Base-by-base conservation (phyloP, 441 rosid species). In the Populus hybrid region DNA sequence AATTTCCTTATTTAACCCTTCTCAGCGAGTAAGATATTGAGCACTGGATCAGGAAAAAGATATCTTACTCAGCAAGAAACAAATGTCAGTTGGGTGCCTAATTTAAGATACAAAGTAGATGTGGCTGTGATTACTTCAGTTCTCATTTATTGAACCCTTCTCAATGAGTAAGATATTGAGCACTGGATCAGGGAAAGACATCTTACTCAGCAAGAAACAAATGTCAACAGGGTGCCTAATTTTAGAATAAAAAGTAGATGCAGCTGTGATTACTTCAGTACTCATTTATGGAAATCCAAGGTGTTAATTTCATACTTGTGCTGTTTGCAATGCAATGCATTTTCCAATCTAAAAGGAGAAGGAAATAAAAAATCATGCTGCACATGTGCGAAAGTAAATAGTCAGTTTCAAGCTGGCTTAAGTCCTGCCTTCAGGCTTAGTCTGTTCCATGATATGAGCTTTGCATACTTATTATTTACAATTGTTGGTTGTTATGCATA, bases 401-500 rank as follows among this genome's bases (percentile, higher is more conserved):
- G 56, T 45, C 56, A 45, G 56, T 45, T 45, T 45, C 56, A 12
- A 14, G 56, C 56, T 45, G 20, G 5, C 56, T 45, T 45, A 45
- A 45, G 20, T 45, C 20, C 56, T 45, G 56, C 12, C 56, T 11
- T 11, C 56, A 14, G 56, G 56, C 20, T 12, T 45, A 45, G 20
- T 45, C 56, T 11, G 56, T 45, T 45, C 56, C 56, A 45, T 45
- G 16, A 45, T 45, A 2, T 45, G 20, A 42, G 69, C 21, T 50
- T 50, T 68, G 40, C 36, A 36, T 16, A 24, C 56, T 68, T 16
- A 42, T 64, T 33, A 18, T 40, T 77, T 75, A 73, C 63, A 56
- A 12, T 70, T 42, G 23, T 50, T 76, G 40, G 8, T 72, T 53
- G 68, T 76, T 64, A 76, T 83, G 68, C 78, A 33, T 70, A 56